phyloP scores from a whole-genome alignment of 768 basidiomycete species.

The Russula lepida region DNA sequence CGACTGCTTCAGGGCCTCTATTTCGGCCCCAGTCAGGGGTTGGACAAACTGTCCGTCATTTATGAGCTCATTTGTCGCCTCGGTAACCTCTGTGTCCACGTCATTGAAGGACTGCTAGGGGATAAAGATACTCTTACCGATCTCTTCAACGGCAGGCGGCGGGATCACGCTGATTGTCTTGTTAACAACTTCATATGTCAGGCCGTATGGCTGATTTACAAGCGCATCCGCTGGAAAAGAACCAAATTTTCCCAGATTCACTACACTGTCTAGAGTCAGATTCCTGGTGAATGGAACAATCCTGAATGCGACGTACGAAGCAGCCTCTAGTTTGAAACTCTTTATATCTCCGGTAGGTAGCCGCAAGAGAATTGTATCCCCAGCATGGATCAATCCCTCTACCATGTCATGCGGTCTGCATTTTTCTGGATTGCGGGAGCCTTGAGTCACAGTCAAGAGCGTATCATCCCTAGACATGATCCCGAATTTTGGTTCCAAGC shows the following conservation, averaged over 20 bases:
- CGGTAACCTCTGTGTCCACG: constrained; percentile 71
- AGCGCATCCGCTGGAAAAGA: constrained; percentile 72
- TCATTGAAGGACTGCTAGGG: not conserved
- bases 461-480: not conserved
- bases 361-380: constrained; percentile 71
- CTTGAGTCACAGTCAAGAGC: not conserved
- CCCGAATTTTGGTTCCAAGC: not conserved
- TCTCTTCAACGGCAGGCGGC: constrained; percentile 61
- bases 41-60: constrained; percentile 81
- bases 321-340: constrained; percentile 58
- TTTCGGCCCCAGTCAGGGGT: constrained; percentile 75
- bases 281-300: not conserved
- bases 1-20: constrained; percentile 71
- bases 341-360: constrained; percentile 76
- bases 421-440: not conserved
- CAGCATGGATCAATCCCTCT: constrained; percentile 41
- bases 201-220: constrained; percentile 75
- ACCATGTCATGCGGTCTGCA: not conserved
- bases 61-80: constrained; percentile 94
- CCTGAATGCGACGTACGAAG: constrained; percentile 3
- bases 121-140: constrained; percentile 45
- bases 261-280: constrained; percentile 37
- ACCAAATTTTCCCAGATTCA: constrained; percentile 80
- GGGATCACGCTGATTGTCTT: constrained; percentile 59
- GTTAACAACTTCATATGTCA: constrained; percentile 77